Evolutionary conservation across 2,329 filamentous ascomycete genomes (phyloP), one percentile per base, ranked within the genome.

Genomic region (Westerdykella ornata): DNA sequence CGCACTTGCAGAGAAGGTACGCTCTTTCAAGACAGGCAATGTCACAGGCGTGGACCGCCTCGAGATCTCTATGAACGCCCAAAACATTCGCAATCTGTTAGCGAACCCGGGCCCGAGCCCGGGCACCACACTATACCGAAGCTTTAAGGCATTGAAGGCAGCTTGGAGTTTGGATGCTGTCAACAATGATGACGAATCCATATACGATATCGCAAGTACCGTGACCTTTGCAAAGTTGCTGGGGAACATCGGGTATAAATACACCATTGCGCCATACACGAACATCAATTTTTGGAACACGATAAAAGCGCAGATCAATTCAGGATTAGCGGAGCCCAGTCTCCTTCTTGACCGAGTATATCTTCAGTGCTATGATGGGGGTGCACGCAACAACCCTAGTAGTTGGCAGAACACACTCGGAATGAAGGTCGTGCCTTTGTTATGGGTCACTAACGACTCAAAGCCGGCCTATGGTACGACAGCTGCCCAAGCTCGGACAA

Each of bases 391-490:
- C 37, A 52, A 69, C 39, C 70, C 70, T 1, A 52, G 44, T 3
- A 55, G 45, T 16, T 72, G 69, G 69, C 60, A 67, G 44, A 56
- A 2, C 8, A 46, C 45, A 1, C 55, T 72, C 0, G 66, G 66
- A 2, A 58, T 69, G 47, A 67, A 68, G 46, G 65, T 72, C 1
- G 62, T 71, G 35, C 70, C 70, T 31, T 52, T 72, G 1, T 35
- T 72, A 1, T 72, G 70, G 70, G 70, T 72, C 2, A 60, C 60
- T 7, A 72, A 72, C 42, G 70, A 72, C 46, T 66, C 68, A n/a
- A 72, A 72, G 52, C 68, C 70, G 5, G 53, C 48, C 16, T 56
- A 67, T 15, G 68, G 69, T 3, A 62, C 50, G 1, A 70, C 63
- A 4, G 54, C 60, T 14, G 57, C 61, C 5, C 66, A 68, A 46